Conservation (phyloP, 2,329 filamentous ascomycete species). For the Meredithiella fracta region DNA sequence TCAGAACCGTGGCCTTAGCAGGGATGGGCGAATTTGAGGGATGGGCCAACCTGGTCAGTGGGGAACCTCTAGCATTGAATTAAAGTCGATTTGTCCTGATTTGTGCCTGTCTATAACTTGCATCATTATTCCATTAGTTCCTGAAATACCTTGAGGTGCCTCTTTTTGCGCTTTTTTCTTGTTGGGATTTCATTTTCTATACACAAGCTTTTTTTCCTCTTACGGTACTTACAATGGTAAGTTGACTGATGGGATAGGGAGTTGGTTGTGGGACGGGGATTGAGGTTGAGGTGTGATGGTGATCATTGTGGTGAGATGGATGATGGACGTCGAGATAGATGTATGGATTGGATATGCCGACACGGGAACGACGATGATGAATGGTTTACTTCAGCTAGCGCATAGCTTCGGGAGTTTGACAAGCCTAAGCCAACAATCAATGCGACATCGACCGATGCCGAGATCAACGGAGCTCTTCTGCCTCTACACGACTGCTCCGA, state of each 20-base stretch:
- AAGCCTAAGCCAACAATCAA: too few species aligned
- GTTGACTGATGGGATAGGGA: neutral
- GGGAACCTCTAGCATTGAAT: neutral
- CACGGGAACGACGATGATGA: too few species aligned
- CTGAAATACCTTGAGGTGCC: neutral
- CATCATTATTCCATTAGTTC: neutral
- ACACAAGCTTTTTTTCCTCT: neutral
- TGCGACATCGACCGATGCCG: too few species aligned
- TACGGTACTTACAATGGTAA: neutral
- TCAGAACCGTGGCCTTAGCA: conserved; percentile 7
- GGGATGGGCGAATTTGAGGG: neutral
- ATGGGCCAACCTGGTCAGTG: conserved; percentile 5
- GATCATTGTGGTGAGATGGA: neutral
- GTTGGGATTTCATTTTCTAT: neutral
- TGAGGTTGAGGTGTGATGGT: too few species aligned
- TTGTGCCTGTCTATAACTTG: neutral
- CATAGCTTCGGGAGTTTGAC: too few species aligned
- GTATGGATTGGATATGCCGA: too few species aligned
- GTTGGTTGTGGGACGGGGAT: neutral
- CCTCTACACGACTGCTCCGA: too few species aligned
- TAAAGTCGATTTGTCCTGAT: neutral
- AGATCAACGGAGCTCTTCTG: too few species aligned
- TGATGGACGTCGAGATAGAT: too few species aligned
- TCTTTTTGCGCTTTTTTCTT: neutral
- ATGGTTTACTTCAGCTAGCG: too few species aligned